Conservation (phyloP, 176 grass and related monocot genomes). For the Carex pumila region DNA sequence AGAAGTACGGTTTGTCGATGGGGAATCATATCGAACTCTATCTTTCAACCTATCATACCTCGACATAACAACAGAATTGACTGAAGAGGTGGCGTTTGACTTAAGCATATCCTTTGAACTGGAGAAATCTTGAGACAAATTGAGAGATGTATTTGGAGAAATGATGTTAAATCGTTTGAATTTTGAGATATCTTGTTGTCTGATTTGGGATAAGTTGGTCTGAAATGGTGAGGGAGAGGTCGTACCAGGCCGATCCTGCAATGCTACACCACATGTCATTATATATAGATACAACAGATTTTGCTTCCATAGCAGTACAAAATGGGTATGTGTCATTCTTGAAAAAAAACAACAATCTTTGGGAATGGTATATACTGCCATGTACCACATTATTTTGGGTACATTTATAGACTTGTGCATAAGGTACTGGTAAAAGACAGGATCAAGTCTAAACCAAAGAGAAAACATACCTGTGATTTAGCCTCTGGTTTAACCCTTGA, state of each 20-base stretch:
- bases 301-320: conserved; percentile 8
- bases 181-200: conserved; percentile 20
- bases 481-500: conserved; percentile 50
- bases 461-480: conserved; percentile 66
- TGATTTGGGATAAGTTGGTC: conserved; percentile 22
- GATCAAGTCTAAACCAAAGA: background rate
- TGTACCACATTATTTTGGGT: background rate
- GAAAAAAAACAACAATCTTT: background rate
- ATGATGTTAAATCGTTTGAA: conserved; percentile 20
- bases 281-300: background rate
- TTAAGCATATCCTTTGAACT: background rate
- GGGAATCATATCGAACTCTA: conserved; percentile 1
- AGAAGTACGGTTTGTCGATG: background rate
- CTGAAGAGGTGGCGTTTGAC: background rate
- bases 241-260: conserved; percentile 53
- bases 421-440: background rate
- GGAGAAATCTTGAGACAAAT: conserved; percentile 20
- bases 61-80: background rate
- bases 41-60: conserved; percentile 9
- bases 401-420: background rate
- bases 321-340: background rate
- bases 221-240: conserved; percentile 32
- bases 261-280: conserved; percentile 30
- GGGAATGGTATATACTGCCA: background rate
- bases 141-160: conserved; percentile 22